Percentiles rank a stretch among this genome's conserved stretches.
These are phyloP conservation scores for Xerocomus minutiporus DNA, from an alignment of 1,284 basidiomycete species.

Conservation along the genomic window DNA sequence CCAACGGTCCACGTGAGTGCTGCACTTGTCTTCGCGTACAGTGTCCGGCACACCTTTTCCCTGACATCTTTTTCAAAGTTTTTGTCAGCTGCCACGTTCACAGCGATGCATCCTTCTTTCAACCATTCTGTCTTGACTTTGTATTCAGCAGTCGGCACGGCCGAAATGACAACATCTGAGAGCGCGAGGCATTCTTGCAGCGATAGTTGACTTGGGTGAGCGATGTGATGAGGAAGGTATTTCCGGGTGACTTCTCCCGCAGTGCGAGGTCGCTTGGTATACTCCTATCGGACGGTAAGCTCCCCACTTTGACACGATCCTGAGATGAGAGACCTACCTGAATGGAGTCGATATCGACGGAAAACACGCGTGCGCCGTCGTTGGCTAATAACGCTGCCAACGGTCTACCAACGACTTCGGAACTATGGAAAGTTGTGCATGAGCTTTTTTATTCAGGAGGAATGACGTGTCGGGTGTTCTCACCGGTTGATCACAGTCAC, in stretches of 20 bases:
- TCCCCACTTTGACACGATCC: background rate
- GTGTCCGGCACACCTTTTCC: slow-evolving; percentile 64
- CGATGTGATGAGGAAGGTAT: slow-evolving; percentile 83
- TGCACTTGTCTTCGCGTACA: background rate
- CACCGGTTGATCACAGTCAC: slow-evolving; percentile 93
- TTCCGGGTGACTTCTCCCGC: slow-evolving; percentile 40
- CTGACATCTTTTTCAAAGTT: slow-evolving; percentile 94
- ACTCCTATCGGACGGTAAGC: slow-evolving; percentile 50
- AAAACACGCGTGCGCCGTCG: slow-evolving; percentile 93
- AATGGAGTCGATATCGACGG: slow-evolving; percentile 90
- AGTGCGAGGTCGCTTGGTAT: slow-evolving; percentile 78
- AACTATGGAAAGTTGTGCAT: slow-evolving; percentile 45
- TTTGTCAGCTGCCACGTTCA: slow-evolving; percentile 94
- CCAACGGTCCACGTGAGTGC: slow-evolving; percentile 13
- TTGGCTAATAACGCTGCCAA: slow-evolving; percentile 91
- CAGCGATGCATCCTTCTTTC: slow-evolving; percentile 89
- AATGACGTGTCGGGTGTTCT: slow-evolving; percentile 12
- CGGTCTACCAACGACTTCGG: slow-evolving; percentile 94
- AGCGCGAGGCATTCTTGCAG: slow-evolving; percentile 76
- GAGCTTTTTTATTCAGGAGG: background rate
- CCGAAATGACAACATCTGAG: slow-evolving; percentile 88
- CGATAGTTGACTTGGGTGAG: slow-evolving; percentile 60
- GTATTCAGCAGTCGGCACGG: slow-evolving; percentile 83
- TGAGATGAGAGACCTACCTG: slow-evolving; percentile 46
- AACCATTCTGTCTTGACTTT: slow-evolving; percentile 87